Conservation (phyloP, 805 yeast genomes). For the Saccharomycopsis capsularis region DNA sequence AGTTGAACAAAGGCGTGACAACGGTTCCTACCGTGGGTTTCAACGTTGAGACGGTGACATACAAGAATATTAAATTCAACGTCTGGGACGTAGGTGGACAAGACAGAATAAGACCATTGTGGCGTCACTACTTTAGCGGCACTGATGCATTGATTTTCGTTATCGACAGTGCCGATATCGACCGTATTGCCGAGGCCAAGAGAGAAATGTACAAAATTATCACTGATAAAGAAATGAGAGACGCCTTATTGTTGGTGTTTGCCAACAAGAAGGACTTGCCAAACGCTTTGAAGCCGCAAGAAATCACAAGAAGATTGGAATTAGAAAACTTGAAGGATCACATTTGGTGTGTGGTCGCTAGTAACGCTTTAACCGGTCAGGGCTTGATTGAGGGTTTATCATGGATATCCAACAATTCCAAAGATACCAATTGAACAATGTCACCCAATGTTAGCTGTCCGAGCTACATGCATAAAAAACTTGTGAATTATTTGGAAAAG, state of each 20-base stretch:
- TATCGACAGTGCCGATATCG: conserved; percentile 71
- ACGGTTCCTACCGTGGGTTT: conserved; percentile 94
- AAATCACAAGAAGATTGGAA: conserved; percentile 65
- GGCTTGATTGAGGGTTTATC: conserved; percentile 83
- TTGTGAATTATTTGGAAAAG: too few species aligned
- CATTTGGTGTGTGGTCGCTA: conserved; percentile 87
- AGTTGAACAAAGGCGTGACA: conserved; percentile 64
- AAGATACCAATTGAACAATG: conserved; percentile 21
- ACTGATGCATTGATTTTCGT: conserved; percentile 89
- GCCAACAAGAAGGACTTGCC: conserved; percentile 85
- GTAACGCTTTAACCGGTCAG: conserved; percentile 83
- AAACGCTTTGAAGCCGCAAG: conserved; percentile 68
- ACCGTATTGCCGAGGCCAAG: conserved; percentile 69
- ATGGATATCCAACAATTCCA: conserved; percentile 69
- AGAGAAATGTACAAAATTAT: conserved; percentile 71
- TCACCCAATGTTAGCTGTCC: too few species aligned
- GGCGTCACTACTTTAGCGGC: conserved; percentile 95
- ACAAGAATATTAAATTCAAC: conserved; percentile 74
- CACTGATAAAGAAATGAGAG: conserved; percentile 75
- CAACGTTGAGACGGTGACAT: conserved; percentile 81
- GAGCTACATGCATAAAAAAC: too few species aligned
- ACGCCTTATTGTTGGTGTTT: conserved; percentile 71
- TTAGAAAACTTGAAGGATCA: conserved; percentile 57
- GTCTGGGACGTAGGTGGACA: conserved; percentile 98
- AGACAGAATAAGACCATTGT: conserved; percentile 80